A percentile compares a stretch with the other conserved stretches of the same genome.
Evolutionary conservation across 2,329 filamentous ascomycete genomes (phyloP).

Genomic region (Nemania sp.): DNA sequence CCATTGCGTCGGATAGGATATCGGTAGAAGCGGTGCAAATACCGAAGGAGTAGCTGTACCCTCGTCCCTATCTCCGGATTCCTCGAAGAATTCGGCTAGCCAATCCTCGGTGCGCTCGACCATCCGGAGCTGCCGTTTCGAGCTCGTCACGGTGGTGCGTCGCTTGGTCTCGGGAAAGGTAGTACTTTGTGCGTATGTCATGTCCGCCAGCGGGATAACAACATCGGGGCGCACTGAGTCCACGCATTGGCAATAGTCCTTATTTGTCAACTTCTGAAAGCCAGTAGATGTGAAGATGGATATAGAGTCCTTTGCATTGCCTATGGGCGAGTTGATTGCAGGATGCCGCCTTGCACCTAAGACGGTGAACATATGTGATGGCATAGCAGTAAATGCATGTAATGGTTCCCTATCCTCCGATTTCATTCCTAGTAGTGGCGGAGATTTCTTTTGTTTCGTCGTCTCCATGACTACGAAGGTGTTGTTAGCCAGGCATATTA

Average conservation of each 20-base stretch:
- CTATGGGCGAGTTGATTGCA: conserved; percentile 70
- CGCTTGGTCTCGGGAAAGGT: conserved; percentile 62
- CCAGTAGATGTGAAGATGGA: conserved; percentile 86
- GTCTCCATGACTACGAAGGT: conserved; percentile 55
- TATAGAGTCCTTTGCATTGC: conserved; percentile 71
- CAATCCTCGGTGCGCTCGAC: conserved; percentile 83
- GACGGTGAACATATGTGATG: conserved; percentile 66
- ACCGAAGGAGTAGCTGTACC: conserved; percentile 46
- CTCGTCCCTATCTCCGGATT: conserved; percentile 38
- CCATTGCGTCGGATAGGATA: conserved; percentile 74
- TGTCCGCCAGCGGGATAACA: conserved; percentile 75
- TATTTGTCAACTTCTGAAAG: conserved; percentile 70
- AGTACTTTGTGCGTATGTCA: conserved; percentile 53
- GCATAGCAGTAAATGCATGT: conserved; percentile 75
- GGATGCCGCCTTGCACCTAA: conserved; percentile 79
- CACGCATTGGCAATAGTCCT: conserved; percentile 69
- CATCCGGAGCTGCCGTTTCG: conserved; percentile 81
- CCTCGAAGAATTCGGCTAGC: conserved; percentile 68
- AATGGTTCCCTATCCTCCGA: conserved; percentile 56
- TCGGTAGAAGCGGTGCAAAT: conserved; percentile 72
- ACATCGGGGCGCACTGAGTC: conserved; percentile 76
- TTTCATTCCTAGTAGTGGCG: conserved; percentile 52
- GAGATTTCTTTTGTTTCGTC: conserved; percentile 45
- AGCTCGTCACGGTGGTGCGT: conserved; percentile 49
- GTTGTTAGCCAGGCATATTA: background rate